A percentile compares a stretch with the other conserved stretches of the same genome.
phyloP scores from a whole-genome alignment of 75 land plant species.

The Picea glauca region DNA sequence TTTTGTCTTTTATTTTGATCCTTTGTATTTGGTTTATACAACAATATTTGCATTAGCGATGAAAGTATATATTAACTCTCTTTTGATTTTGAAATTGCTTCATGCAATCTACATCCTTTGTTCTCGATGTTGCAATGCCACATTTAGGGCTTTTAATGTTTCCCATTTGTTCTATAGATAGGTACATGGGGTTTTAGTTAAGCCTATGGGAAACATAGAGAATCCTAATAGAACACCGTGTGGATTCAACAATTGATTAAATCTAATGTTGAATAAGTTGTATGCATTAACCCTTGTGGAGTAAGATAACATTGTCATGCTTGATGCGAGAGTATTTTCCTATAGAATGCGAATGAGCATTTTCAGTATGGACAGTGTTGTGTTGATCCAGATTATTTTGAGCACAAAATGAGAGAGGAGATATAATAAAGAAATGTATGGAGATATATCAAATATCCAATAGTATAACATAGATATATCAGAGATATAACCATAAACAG shows the following conservation, averaged over 20 bases:
- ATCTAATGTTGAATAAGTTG: slow-evolving; percentile 81
- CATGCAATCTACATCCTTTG: background rate
- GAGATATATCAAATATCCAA: no score
- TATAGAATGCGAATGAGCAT: slow-evolving; percentile 77
- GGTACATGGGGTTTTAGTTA: slow-evolving; percentile 79
- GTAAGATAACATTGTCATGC: slow-evolving; percentile 92
- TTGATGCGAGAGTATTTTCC: slow-evolving; percentile 90
- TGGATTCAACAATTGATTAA: slow-evolving; percentile 60
- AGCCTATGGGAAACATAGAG: slow-evolving; percentile 67
- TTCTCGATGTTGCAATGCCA: background rate
- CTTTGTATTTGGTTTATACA: background rate
- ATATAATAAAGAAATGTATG: no score
- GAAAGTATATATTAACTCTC: background rate
- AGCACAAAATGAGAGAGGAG: no score
- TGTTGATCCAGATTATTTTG: background rate
- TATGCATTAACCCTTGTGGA: slow-evolving; percentile 86
- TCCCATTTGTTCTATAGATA: slow-evolving; percentile 1
- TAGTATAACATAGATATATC: no score
- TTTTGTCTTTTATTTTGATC: background rate
- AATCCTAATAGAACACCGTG: slow-evolving; percentile 68
- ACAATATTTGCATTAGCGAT: no score
- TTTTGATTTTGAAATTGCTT: background rate
- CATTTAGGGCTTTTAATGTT: background rate
- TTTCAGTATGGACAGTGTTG: slow-evolving; percentile 70
- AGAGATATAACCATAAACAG: no score